Evolutionary conservation across 75 land plant species (phyloP).

Genomic region (Isoetes taiwanensis): DNA sequence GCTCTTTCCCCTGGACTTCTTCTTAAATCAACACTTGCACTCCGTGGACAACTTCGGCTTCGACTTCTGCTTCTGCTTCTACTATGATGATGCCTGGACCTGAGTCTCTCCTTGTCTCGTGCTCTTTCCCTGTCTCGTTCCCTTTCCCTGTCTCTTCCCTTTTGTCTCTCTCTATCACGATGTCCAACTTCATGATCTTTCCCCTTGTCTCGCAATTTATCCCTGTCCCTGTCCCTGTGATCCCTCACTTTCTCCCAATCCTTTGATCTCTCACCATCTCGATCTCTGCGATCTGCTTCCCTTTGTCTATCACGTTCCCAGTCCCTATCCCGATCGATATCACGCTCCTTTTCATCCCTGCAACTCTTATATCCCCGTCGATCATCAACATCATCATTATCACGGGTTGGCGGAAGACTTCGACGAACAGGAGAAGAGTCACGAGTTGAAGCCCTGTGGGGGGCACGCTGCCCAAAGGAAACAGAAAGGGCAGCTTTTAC

Average conservation of each 20-base stretch:
- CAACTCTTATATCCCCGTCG: neutral
- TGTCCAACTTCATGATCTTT: conserved; percentile 8
- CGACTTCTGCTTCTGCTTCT: conserved; percentile 34
- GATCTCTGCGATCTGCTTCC: conserved; percentile 4
- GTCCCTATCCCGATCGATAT: conserved; percentile 9
- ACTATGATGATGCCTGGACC: conserved; percentile 31
- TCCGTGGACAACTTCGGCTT: conserved; percentile 40
- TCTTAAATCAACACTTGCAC: too few species aligned
- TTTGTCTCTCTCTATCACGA: conserved; percentile 13
- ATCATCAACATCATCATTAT: conserved; percentile 10
- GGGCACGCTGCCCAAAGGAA: conserved; percentile 98
- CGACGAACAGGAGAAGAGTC: conserved; percentile 95
- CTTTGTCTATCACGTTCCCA: conserved; percentile 10
- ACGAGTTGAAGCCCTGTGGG: conserved; percentile 96
- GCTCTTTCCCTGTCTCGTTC: conserved; percentile 35
- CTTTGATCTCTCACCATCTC: too few species aligned
- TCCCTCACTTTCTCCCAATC: too few species aligned
- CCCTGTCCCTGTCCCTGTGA: conserved; percentile 6
- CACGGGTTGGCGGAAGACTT: conserved; percentile 36
- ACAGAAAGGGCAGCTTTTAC: conserved; percentile 97
- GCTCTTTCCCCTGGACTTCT: too few species aligned
- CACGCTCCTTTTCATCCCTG: conserved; percentile 1
- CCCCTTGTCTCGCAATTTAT: conserved; percentile 2
- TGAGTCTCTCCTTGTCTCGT: conserved; percentile 35
- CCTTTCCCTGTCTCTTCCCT: conserved; percentile 17